Evolutionary conservation across 768 basidiomycete genomes (phyloP).

Genomic region (Rhizopogon vulgaris): DNA sequence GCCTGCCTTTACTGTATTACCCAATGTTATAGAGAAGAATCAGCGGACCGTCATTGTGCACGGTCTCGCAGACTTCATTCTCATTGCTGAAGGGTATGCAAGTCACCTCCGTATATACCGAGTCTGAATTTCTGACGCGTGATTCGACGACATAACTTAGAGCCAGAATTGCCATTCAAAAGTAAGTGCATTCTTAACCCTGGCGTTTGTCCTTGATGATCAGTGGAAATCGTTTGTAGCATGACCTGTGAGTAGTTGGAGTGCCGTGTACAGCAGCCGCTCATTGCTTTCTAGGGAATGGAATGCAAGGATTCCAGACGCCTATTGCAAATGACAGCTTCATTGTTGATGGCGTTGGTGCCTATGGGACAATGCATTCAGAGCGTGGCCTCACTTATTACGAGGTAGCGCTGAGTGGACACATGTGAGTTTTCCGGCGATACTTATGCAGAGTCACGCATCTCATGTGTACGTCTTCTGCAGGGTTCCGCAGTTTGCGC

Average conservation of each 20-base stretch:
- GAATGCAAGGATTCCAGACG: slow-evolving; percentile 66
- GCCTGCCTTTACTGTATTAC: slow-evolving; percentile 57
- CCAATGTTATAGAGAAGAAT: slow-evolving; percentile 72
- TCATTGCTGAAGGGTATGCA: slow-evolving; percentile 64
- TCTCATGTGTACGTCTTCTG: background rate
- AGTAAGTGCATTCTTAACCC: slow-evolving; percentile 32
- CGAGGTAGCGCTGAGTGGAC: slow-evolving; percentile 64
- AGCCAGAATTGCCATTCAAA: slow-evolving; percentile 58
- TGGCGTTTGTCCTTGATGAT: background rate
- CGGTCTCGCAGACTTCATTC: slow-evolving; percentile 65
- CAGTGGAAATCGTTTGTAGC: slow-evolving; percentile 12
- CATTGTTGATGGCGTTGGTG: slow-evolving; percentile 63
- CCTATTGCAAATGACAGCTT: slow-evolving; percentile 62
- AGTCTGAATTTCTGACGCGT: too few relatives aligned
- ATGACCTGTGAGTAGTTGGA: slow-evolving; percentile 32
- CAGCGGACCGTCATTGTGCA: slow-evolving; percentile 62
- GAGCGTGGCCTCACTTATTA: slow-evolving; percentile 65
- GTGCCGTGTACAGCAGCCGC: background rate
- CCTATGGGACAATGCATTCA: slow-evolving; percentile 55
- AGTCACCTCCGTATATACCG: too few relatives aligned
- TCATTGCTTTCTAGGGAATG: slow-evolving; percentile 43
- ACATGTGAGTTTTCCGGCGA: slow-evolving; percentile 42
- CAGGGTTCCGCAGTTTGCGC: slow-evolving; percentile 65
- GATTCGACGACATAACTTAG: slow-evolving; percentile 22
- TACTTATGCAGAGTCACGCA: background rate